These are phyloP conservation scores for Fraxinus ornus DNA, from an alignment of 305 asterid species.

Conservation along the genomic window DNA sequence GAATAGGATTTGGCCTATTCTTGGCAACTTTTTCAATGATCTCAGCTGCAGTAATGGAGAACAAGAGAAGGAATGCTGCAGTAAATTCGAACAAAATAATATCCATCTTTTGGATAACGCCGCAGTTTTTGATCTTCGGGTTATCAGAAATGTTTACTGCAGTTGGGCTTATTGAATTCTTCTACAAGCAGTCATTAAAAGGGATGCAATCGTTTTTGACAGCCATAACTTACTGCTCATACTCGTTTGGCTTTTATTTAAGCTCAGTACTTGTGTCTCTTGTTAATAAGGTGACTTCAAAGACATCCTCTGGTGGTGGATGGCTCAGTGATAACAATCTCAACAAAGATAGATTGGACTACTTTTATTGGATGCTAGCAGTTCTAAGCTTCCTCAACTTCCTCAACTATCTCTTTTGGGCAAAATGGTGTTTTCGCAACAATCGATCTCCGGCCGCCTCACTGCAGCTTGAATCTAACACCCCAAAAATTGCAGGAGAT, in stretches of 20 bases:
- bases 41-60: constrained; percentile 74
- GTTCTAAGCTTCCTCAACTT: constrained; percentile 65
- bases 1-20: constrained; percentile 78
- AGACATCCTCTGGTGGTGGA: constrained; percentile 34
- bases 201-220: constrained; percentile 75
- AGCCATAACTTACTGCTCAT: constrained; percentile 69
- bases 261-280: constrained; percentile 71
- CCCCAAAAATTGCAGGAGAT: constrained; percentile 44
- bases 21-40: constrained; percentile 82
- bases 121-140: constrained; percentile 73
- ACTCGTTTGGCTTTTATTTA: constrained; percentile 70
- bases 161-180: constrained; percentile 80
- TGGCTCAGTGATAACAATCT: constrained; percentile 71
- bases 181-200: constrained; percentile 59
- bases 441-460: constrained; percentile 21
- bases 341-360: constrained; percentile 73
- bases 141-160: constrained; percentile 82
- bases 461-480: constrained; percentile 22
- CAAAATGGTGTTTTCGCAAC: constrained; percentile 50
- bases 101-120: constrained; percentile 82
- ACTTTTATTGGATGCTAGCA: constrained; percentile 74
- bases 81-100: constrained; percentile 16
- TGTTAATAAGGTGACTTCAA: constrained; percentile 58
- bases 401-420: constrained; percentile 71
- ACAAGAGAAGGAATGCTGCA: constrained; percentile 47